Evolutionary conservation across 257 asterid genomes (phyloP), one percentile per base, ranked within the genome.

Genomic region (Capsicum chinense): DNA sequence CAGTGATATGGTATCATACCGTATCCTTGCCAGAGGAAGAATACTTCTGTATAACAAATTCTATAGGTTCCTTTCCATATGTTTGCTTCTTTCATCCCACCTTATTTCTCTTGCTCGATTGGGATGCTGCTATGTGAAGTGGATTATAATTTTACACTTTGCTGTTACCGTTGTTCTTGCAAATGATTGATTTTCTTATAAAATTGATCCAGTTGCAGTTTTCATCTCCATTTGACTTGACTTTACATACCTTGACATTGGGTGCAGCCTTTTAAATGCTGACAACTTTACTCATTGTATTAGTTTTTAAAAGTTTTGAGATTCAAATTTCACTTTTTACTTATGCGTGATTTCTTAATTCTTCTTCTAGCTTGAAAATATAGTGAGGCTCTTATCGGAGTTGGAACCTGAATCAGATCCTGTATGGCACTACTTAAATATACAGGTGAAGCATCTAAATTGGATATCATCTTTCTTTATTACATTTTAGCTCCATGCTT

Each of bases 391-490:
- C 88, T 88, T 96, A 79, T 83, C 92, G 97, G 99, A 96, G 92
- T 96, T 96, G 89, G 99, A 96, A 79, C 98, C 99, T 35, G 99
- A 93, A 85, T 92, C 98, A 21, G 98, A 96, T 92, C 99, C 99
- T 85, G 93, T 94, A 80, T 92, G 95, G 92, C 97, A 93, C 89
- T 96, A 96, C 93, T 89, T 96, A 84, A 94, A 88, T 83, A 89
- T 94, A 88, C 98, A 96, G 98, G 99, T 94, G 80, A 85, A 92
- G 26, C 63, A 52, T 76, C 63, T 56, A 76, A 13, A 50, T 76
- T 63, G 15, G 2, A 26, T 21, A 76, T 76, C 62, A 54, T 76
- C 44, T 62, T 62, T 52, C 52, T 76, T 13, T 14, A 8, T 76
- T 76, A 3, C 64, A 76, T 76, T 54, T 76, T 52, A 56, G 19